These are phyloP conservation scores for Jackrogersella multiformis DNA, from an alignment of 495 filamentous ascomycete species.

Conservation along the genomic window DNA sequence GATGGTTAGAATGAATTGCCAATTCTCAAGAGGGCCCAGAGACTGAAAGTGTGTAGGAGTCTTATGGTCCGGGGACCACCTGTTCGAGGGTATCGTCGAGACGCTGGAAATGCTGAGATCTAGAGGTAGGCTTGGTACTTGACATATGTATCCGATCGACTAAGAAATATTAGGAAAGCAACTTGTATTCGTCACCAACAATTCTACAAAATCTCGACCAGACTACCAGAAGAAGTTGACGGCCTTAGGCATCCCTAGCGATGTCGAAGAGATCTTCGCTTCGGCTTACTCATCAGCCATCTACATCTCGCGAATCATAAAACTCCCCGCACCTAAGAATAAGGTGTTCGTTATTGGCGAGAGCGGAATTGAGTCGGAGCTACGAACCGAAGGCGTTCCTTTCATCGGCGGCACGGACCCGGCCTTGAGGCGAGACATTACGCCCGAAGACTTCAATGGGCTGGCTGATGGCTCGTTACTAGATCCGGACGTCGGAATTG, in stretches of 20 bases:
- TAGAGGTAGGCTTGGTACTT: constrained; percentile 67
- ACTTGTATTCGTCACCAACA: constrained; percentile 97
- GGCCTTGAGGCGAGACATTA: constrained; percentile 75
- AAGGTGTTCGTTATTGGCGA: constrained; percentile 96
- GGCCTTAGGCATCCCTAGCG: constrained; percentile 79
- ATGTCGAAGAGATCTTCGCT: constrained; percentile 90
- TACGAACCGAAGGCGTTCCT: constrained; percentile 76
- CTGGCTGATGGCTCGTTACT: constrained; percentile 80
- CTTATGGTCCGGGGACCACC: constrained; percentile 91
- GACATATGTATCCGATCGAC: background rate
- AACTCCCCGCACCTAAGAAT: constrained; percentile 77
- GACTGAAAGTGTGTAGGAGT: constrained; percentile 70
- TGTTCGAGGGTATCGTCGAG: constrained; percentile 84
- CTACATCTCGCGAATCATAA: constrained; percentile 93
- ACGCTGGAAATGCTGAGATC: constrained; percentile 81
- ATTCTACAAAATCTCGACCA: constrained; percentile 93
- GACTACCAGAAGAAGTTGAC: constrained; percentile 93
- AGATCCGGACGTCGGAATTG: constrained; percentile 87
- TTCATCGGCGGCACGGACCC: constrained; percentile 93
- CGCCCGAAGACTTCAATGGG: constrained; percentile 76
- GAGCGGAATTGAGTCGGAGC: constrained; percentile 87
- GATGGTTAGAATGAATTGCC: constrained; percentile 74
- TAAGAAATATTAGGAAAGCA: constrained; percentile 72
- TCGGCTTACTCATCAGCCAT: constrained; percentile 94
- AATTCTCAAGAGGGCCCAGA: background rate